These are phyloP conservation scores for bread wheat (Triticum aestivum) DNA, from an alignment of 176 grass and related monocot genomes.

Conservation along the genomic window IWGSC_CS_RefSeq_v2.1 NC_057798.1:751135087-751135586, in stretches of 20 bases:
- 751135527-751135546: slow-evolving; percentile 77
- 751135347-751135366: slow-evolving; percentile 37
- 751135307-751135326: slow-evolving; percentile 60
- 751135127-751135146: slow-evolving; percentile 88
- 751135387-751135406: slow-evolving; percentile 77
- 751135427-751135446: slow-evolving; percentile 64
- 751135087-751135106: slow-evolving; percentile 42
- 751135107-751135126: slow-evolving; percentile 85
- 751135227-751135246: slow-evolving; percentile 94
- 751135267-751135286: slow-evolving; percentile 67
- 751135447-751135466: slow-evolving; percentile 87
- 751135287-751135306: slow-evolving; percentile 86
- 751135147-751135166: slow-evolving; percentile 88
- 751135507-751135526: slow-evolving; percentile 81
- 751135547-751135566: slow-evolving; percentile 84
- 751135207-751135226: slow-evolving; percentile 91
- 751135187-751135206: slow-evolving; percentile 91
- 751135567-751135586: slow-evolving; percentile 94
- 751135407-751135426: slow-evolving; percentile 72
- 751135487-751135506: slow-evolving; percentile 77
- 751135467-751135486: slow-evolving; percentile 79
- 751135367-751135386: slow-evolving; percentile 83
- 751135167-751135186: slow-evolving; percentile 97
- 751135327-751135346: slow-evolving; percentile 42
- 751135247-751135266: slow-evolving; percentile 62